These are phyloP conservation scores for Chlamydomonas reinhardtii DNA, from an alignment of 163 green algal species.

Conservation along the genomic window DNA sequence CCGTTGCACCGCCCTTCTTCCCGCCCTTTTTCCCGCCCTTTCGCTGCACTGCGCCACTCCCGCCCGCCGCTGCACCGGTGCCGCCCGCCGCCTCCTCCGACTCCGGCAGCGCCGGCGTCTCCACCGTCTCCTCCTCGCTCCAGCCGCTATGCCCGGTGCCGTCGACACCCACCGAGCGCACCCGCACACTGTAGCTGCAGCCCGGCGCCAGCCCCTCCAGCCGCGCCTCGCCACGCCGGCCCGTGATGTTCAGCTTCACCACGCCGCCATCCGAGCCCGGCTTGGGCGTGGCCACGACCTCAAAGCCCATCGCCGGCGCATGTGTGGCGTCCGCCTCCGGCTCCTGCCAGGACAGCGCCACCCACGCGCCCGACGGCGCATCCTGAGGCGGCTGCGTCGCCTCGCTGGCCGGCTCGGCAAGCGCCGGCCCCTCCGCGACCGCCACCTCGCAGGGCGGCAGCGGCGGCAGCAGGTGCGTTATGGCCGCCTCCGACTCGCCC, in stretches of 20 bases:
- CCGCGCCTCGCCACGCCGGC: conserved; percentile 4
- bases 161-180: conserved; percentile 72
- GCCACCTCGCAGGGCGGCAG: conserved; percentile 50
- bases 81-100: conserved; percentile 1
- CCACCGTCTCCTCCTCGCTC: conserved; percentile 52
- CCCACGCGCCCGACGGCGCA: background rate
- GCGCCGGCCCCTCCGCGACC: background rate
- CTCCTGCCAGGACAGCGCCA: conserved; percentile 5
- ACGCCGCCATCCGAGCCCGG: conserved; percentile 38
- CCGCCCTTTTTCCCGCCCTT: conserved; percentile 4
- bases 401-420: background rate
- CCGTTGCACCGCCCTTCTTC: background rate
- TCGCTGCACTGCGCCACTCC: background rate
- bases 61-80: background rate
- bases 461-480: conserved; percentile 60
- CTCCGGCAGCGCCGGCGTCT: background rate
- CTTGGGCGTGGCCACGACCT: background rate
- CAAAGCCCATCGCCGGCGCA: conserved; percentile 45
- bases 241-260: conserved; percentile 14
- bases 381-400: background rate
- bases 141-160: conserved; percentile 75
- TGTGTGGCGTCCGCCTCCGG: background rate
- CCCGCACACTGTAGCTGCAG: conserved; percentile 58
- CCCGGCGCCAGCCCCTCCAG: conserved; percentile 44
- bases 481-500: conserved; percentile 33